phyloP scores from a whole-genome alignment of 768 basidiomycete species.

The Symmetrospora coprosmae region DNA sequence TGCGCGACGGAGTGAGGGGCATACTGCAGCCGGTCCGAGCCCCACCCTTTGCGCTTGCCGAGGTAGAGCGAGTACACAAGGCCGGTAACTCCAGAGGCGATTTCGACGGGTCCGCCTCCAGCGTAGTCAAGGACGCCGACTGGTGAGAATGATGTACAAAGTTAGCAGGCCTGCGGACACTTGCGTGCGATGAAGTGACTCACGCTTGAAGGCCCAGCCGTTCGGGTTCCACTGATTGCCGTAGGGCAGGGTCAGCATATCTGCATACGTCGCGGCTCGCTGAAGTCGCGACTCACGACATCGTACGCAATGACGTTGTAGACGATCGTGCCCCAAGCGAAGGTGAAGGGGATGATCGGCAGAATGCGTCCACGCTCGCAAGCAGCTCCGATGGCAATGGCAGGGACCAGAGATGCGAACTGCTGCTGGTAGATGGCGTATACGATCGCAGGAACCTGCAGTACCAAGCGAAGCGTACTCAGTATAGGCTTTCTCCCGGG shows the following conservation, averaged over 20 bases:
- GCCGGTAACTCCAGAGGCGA: conserved; percentile 80
- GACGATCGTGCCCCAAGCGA: conserved; percentile 70
- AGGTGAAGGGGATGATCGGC: conserved; percentile 76
- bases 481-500: not conserved
- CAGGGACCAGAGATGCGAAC: conserved; percentile 48
- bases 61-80: conserved; percentile 75
- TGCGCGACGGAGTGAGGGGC: conserved; percentile 88
- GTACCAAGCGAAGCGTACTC: not conserved
- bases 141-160: no score
- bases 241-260: no score
- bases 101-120: conserved; percentile 92
- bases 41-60: conserved; percentile 79
- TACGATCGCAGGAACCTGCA: conserved; percentile 11
- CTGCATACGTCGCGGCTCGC: no score
- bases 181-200: conserved; percentile 48
- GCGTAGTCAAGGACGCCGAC: conserved; percentile 69
- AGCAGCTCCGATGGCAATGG: conserved; percentile 56
- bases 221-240: not conserved
- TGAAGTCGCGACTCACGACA: conserved; percentile 13
- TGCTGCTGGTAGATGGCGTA: conserved; percentile 60
- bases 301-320: conserved; percentile 65
- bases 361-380: conserved; percentile 77
- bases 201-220: conserved; percentile 22
- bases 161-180: conserved; percentile 74
- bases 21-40: conserved; percentile 77